phyloP scores from a whole-genome alignment of 768 basidiomycete species.

The Serendipita sp. region DNA sequence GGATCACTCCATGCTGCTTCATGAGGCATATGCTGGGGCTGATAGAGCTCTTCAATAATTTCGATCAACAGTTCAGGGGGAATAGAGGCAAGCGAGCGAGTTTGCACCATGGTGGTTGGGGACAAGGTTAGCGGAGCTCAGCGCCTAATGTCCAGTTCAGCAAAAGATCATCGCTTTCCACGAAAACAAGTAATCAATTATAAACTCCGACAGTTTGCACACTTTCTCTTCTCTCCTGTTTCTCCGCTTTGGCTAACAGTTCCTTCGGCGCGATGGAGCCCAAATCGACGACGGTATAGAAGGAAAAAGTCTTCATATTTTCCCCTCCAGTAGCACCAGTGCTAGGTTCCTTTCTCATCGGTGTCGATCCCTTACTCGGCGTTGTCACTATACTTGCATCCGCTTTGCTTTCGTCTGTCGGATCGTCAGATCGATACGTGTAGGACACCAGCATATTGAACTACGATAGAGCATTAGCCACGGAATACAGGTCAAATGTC shows the following conservation, averaged over 20 bases:
- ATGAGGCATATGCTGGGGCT: background rate
- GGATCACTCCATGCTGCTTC: too few relatives aligned
- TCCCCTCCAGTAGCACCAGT: slow-evolving; percentile 24
- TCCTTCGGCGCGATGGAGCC: slow-evolving; percentile 52
- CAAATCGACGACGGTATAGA: slow-evolving; percentile 71
- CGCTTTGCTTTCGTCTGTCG: slow-evolving; percentile 34
- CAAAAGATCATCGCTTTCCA: background rate
- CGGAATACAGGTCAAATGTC: background rate
- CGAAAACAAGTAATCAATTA: background rate
- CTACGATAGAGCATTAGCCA: slow-evolving; percentile 24
- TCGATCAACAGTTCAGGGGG: background rate
- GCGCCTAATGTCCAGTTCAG: too few relatives aligned
- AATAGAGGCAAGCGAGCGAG: background rate
- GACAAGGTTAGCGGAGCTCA: background rate
- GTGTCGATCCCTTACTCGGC: slow-evolving; percentile 9
- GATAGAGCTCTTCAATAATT: background rate
- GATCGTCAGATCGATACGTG: slow-evolving; percentile 85
- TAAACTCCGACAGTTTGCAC: background rate
- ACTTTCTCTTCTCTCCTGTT: background rate
- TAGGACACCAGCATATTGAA: slow-evolving; percentile 90
- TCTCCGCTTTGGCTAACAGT: background rate
- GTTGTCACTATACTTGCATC: background rate
- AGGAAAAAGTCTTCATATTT: slow-evolving; percentile 77
- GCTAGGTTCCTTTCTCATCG: slow-evolving; percentile 21
- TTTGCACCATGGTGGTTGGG: background rate